Evolutionary conservation across 345 rosid genomes (phyloP).

Genomic region (Moricandia arvensis): DNA sequence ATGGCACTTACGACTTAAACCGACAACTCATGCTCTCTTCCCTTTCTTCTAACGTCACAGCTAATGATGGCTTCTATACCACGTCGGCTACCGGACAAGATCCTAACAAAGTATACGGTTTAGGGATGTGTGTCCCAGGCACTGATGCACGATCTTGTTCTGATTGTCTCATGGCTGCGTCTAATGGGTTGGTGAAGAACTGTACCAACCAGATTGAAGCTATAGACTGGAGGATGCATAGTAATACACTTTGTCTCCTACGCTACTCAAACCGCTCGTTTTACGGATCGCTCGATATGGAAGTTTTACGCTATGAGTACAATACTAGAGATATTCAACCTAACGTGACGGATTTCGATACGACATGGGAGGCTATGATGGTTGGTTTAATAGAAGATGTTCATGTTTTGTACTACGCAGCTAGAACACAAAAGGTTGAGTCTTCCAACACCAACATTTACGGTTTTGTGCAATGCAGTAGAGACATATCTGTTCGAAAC

Average conservation of each 20-base stretch:
- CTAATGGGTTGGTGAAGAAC: background rate
- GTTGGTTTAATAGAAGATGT: slow-evolving; percentile 3
- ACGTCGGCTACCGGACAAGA: slow-evolving; percentile 15
- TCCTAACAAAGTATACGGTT: background rate
- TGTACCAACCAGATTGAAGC: slow-evolving; percentile 20
- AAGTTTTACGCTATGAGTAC: background rate
- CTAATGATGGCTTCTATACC: slow-evolving; percentile 5
- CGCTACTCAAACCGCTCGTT: slow-evolving; percentile 30
- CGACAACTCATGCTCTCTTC: slow-evolving; percentile 7
- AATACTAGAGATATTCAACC: background rate
- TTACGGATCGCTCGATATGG: slow-evolving; percentile 2
- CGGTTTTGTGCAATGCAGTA: slow-evolving; percentile 49
- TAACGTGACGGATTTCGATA: slow-evolving; percentile 10
- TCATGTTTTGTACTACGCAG: slow-evolving; percentile 36
- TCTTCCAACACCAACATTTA: slow-evolving; percentile 19
- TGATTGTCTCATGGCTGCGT: background rate
- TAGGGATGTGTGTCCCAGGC: slow-evolving; percentile 11
- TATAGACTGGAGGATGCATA: background rate
- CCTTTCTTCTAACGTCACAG: slow-evolving; percentile 23
- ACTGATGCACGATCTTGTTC: background rate
- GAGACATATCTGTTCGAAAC: slow-evolving; percentile 30
- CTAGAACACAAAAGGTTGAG: background rate
- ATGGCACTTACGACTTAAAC: slow-evolving; percentile 18
- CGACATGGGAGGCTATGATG: slow-evolving; percentile 30
- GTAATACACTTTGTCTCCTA: slow-evolving; percentile 20